Evolutionary conservation across 352 stramenopile species (phyloP).

Genomic region (Pseudoperonospora humuli): DNA sequence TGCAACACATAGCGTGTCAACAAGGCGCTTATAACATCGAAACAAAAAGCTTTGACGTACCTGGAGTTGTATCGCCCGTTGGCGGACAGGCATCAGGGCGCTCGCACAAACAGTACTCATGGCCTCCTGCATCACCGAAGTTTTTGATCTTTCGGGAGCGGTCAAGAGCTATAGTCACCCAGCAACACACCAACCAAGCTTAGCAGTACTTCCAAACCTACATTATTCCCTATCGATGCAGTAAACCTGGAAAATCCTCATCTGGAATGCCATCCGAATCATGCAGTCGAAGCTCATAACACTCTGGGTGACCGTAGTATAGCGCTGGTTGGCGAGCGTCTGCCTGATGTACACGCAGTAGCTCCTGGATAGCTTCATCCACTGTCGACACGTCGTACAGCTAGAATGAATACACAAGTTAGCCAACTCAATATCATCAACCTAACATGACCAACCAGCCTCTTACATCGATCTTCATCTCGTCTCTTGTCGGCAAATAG

Average conservation of each 20-base stretch:
- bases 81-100: conserved; percentile 77
- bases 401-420: conserved; percentile 21
- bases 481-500: conserved; percentile 70
- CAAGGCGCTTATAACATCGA: background rate
- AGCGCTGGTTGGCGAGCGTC: conserved; percentile 51
- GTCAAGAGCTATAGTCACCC: conserved; percentile 46
- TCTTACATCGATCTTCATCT: conserved; percentile 87
- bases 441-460: conserved; percentile 6
- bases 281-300: conserved; percentile 80
- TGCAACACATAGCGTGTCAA: conserved; percentile 7
- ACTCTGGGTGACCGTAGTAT: conserved; percentile 84
- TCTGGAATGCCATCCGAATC: conserved; percentile 79
- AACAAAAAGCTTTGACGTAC: conserved; percentile 15
- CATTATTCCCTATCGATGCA: background rate
- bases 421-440: conserved; percentile 1
- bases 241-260: conserved; percentile 76
- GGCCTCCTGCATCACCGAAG: conserved; percentile 80
- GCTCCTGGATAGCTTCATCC: conserved; percentile 82
- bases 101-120: conserved; percentile 85
- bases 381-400: conserved; percentile 83
- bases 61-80: conserved; percentile 38
- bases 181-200: background rate
- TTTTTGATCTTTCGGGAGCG: conserved; percentile 86
- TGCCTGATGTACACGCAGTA: conserved; percentile 63
- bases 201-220: background rate